Evolutionary conservation across 306 rosid species (phyloP).

Genomic region (Nissolia schottii): DNA sequence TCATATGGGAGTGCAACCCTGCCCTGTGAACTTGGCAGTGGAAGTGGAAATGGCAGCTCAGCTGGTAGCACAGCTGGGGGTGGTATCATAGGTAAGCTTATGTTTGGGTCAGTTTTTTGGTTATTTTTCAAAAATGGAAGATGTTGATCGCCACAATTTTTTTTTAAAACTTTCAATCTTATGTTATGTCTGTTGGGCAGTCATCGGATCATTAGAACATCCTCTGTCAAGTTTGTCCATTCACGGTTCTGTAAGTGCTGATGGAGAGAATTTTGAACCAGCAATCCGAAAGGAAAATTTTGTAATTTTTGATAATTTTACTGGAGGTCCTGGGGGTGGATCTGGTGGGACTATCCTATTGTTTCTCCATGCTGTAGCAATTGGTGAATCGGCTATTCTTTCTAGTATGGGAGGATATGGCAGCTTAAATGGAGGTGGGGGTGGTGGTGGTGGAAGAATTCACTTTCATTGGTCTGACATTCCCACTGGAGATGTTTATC

Average conservation of each 20-base stretch:
- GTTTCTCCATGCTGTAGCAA: conserved; percentile 61
- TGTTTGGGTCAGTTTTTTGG: conserved; percentile 11
- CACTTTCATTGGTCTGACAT: conserved; percentile 96
- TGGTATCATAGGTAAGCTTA: conserved; percentile 79
- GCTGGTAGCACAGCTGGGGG: conserved; percentile 79
- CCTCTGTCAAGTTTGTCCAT: conserved; percentile 80
- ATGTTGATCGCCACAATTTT: not conserved
- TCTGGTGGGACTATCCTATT: conserved; percentile 91
- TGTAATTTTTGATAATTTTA: conserved; percentile 30
- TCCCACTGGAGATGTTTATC: conserved; percentile 93
- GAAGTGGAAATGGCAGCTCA: conserved; percentile 72
- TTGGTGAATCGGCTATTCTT: conserved; percentile 73
- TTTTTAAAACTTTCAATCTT: not conserved
- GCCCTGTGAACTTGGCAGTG: conserved; percentile 99
- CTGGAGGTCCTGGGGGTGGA: conserved; percentile 88
- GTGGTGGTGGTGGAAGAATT: conserved; percentile 98
- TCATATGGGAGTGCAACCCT: conserved; percentile 70
- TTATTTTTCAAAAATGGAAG: not conserved
- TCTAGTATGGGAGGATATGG: conserved; percentile 87
- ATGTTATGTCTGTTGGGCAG: conserved; percentile 43
- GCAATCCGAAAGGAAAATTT: conserved; percentile 18
- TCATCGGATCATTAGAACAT: conserved; percentile 84
- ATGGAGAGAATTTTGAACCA: conserved; percentile 69
- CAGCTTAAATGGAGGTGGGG: conserved; percentile 63
- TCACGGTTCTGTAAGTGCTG: conserved; percentile 67